Evolutionary conservation across 768 basidiomycete genomes (phyloP).

Genomic region (Lentinula boryana): DNA sequence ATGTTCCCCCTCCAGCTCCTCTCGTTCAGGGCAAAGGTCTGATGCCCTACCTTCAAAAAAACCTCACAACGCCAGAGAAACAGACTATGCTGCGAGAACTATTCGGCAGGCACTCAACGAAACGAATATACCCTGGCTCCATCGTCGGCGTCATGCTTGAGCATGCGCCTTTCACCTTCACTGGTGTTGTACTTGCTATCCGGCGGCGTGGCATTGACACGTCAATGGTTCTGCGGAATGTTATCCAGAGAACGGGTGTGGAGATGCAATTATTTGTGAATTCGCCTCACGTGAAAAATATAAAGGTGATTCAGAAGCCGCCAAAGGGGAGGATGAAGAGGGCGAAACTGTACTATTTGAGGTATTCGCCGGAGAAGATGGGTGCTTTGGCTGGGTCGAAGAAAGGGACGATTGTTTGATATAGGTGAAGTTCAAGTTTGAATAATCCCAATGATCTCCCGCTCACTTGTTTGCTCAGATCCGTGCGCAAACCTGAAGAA

Average conservation of each 20-base stretch:
- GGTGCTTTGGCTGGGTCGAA: conserved; percentile 54
- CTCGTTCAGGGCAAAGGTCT: conserved; percentile 61
- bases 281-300: conserved; percentile 83
- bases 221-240: conserved; percentile 84
- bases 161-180: conserved; percentile 77
- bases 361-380: conserved; percentile 85
- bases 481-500: too few species aligned
- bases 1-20: conserved; percentile 33
- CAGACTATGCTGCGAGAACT: conserved; percentile 58
- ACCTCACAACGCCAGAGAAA: conserved; percentile 63
- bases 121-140: conserved; percentile 76
- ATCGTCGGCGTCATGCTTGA: conserved; percentile 75
- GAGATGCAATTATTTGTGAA: conserved; percentile 89
- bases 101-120: conserved; percentile 67
- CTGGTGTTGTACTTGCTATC: conserved; percentile 82
- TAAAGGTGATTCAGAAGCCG: conserved; percentile 70
- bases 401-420: conserved; percentile 13
- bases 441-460: too few species aligned
- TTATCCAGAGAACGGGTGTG: conserved; percentile 86
- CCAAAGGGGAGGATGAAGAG: conserved; percentile 59
- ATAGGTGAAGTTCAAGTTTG: conserved; percentile 18
- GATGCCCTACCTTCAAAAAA: conserved; percentile 67
- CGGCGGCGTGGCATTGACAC: conserved; percentile 82
- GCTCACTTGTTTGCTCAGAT: too few species aligned
- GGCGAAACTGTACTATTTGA: conserved; percentile 79